Evolutionary conservation across 2,329 filamentous ascomycete genomes (phyloP).

Genomic region (Phyllosticta citribraziliensis): DNA sequence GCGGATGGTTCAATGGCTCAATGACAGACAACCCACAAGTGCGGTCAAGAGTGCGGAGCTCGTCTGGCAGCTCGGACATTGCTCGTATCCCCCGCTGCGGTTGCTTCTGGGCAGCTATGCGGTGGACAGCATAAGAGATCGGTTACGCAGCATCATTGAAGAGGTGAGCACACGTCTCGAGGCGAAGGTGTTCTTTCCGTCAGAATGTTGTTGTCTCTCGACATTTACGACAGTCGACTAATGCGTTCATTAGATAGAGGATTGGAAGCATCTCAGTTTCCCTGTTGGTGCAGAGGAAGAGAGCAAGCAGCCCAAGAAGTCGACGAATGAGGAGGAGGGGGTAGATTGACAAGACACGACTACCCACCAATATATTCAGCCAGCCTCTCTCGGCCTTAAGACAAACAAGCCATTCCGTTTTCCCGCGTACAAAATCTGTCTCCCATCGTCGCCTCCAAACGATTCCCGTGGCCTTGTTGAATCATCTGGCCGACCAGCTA

Average conservation of each 20-base stretch:
- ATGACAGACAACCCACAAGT: slow-evolving; percentile 83
- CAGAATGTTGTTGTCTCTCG: background rate
- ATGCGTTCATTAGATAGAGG: slow-evolving; percentile 43
- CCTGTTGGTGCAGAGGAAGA: slow-evolving; percentile 30
- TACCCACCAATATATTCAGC: background rate
- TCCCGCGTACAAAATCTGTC: no score
- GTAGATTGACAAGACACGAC: background rate
- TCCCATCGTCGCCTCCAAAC: no score
- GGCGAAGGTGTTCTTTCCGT: background rate
- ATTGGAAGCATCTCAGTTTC: slow-evolving; percentile 83
- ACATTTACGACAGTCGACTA: background rate
- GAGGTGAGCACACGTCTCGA: slow-evolving; percentile 48
- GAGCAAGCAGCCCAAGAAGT: background rate
- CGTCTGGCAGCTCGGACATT: slow-evolving; percentile 89
- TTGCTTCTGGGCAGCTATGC: slow-evolving; percentile 87
- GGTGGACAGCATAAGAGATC: slow-evolving; percentile 88
- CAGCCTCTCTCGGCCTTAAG: no score
- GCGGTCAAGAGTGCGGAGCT: slow-evolving; percentile 88
- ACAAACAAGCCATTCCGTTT: no score
- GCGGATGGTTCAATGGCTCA: slow-evolving; percentile 89
- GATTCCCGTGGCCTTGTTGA: no score
- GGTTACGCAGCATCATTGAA: slow-evolving; percentile 82
- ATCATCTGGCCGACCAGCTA: no score
- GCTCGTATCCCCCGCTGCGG: slow-evolving; percentile 80
- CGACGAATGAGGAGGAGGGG: background rate